phyloP scores from a whole-genome alignment of 1,139 yeast genomes.

The Scheffersomyces cryptocercus region DNA sequence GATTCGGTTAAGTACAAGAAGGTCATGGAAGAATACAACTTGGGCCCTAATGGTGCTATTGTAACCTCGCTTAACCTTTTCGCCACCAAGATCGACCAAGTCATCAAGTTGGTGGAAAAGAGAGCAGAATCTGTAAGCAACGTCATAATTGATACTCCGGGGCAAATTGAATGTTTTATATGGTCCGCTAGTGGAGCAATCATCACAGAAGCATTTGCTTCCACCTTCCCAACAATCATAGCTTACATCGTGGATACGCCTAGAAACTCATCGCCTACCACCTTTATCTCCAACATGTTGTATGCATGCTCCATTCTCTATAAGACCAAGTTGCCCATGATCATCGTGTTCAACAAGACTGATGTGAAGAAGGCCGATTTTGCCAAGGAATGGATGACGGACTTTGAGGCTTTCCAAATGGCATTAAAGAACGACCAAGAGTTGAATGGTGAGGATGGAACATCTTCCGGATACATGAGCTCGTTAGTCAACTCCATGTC shows the following conservation, averaged over 20 bases:
- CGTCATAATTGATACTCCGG: conserved; percentile 95
- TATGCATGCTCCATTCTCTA: conserved; percentile 96
- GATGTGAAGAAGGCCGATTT: conserved; percentile 84
- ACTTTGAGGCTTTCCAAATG: conserved; percentile 86
- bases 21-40: conserved; percentile 88
- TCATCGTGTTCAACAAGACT: conserved; percentile 92
- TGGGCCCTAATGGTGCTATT: conserved; percentile 98
- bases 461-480: conserved; percentile 91
- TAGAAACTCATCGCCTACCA: conserved; percentile 88
- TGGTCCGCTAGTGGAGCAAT: conserved; percentile 98
- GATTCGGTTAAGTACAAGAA: conserved; percentile 95
- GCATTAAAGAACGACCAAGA: conserved; percentile 68
- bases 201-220: conserved; percentile 95
- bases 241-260: conserved; percentile 98
- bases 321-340: conserved; percentile 96
- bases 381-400: conserved; percentile 97
- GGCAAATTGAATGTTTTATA: conserved; percentile 96
- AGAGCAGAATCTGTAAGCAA: conserved; percentile 65
- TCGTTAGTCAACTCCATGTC: conserved; percentile 94
- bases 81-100: conserved; percentile 95
- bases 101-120: conserved; percentile 80
- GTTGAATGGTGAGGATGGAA: conserved; percentile 64
- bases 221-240: conserved; percentile 91
- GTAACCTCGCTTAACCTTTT: conserved; percentile 91
- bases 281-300: conserved; percentile 97